These are phyloP conservation scores for Beauveria sp. DNA, from an alignment of 2,329 filamentous ascomycete genomes.

Conservation along the genomic window DNA sequence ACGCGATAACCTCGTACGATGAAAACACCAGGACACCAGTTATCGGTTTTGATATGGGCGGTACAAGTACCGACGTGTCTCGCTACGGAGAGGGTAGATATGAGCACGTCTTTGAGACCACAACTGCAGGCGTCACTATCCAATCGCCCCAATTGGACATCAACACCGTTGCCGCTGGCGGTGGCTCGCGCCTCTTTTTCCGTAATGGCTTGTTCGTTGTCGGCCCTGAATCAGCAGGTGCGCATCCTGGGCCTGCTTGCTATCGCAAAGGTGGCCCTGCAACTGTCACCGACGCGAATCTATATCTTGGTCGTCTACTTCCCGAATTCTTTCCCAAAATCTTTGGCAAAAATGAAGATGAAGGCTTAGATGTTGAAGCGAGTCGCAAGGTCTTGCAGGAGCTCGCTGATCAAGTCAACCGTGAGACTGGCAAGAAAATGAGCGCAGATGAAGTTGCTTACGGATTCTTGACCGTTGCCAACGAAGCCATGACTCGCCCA, in stretches of 20 bases:
- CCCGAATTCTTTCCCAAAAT: slow-evolving; percentile 95
- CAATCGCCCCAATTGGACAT: slow-evolving; percentile 90
- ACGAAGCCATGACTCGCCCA: slow-evolving; percentile 84
- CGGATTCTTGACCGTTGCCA: slow-evolving; percentile 83
- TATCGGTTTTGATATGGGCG: slow-evolving; percentile 95
- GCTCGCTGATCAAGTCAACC: slow-evolving; percentile 69
- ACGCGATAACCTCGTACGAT: slow-evolving; percentile 87
- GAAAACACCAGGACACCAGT: slow-evolving; percentile 73
- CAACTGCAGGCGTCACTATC: slow-evolving; percentile 87
- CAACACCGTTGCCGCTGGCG: slow-evolving; percentile 89
- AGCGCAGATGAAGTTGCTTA: slow-evolving; percentile 78
- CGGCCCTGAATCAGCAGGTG: slow-evolving; percentile 80
- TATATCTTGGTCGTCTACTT: slow-evolving; percentile 74
- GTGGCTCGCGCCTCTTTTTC: slow-evolving; percentile 79
- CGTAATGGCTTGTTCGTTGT: slow-evolving; percentile 85
- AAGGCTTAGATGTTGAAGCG: slow-evolving; percentile 68
- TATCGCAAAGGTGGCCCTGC: slow-evolving; percentile 85
- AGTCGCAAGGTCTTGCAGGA: slow-evolving; percentile 70
- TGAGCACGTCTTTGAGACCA: slow-evolving; percentile 91
- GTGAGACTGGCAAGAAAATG: slow-evolving; percentile 64
- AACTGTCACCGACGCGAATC: slow-evolving; percentile 89
- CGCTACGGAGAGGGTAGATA: slow-evolving; percentile 79
- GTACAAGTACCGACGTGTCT: slow-evolving; percentile 86
- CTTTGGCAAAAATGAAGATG: slow-evolving; percentile 82
- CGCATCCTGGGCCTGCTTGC: slow-evolving; percentile 83